These are phyloP conservation scores for Cutaneotrichosporon sp. DNA, from an alignment of 1,284 basidiomycete species.

Conservation along the genomic window DNA sequence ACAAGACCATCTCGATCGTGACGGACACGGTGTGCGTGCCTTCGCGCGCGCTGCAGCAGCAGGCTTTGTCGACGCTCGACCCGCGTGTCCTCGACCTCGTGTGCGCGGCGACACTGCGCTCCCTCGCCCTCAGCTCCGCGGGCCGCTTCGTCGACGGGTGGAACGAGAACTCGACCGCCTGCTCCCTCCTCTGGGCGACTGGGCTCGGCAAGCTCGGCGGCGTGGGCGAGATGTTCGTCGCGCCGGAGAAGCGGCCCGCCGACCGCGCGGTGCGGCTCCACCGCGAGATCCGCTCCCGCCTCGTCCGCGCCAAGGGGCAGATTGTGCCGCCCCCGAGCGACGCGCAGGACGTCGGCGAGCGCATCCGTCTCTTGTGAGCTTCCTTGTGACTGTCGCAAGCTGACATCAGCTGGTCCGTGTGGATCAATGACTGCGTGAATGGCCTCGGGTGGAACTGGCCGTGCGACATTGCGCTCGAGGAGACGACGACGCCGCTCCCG, in stretches of 20 bases:
- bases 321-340: conserved; percentile 28
- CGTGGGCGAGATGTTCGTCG: conserved; percentile 31
- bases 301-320: conserved; percentile 30
- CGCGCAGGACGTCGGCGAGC: conserved; percentile 34
- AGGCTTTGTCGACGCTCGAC: conserved; percentile 35
- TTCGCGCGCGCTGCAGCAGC: conserved; percentile 25
- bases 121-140: conserved; percentile 25
- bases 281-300: conserved; percentile 28
- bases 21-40: conserved; percentile 19
- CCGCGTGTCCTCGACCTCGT: conserved; percentile 42
- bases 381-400: background rate
- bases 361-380: conserved; percentile 48
- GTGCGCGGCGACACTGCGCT: conserved; percentile 33
- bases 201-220: conserved; percentile 41
- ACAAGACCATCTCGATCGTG: conserved; percentile 1
- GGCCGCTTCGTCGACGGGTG: conserved; percentile 45
- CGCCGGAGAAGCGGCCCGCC: background rate
- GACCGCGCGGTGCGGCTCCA: conserved; percentile 20
- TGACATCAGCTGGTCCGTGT: conserved; percentile 42
- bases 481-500: conserved; percentile 51
- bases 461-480: conserved; percentile 32
- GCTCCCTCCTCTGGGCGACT: conserved; percentile 31
- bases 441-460: conserved; percentile 18
- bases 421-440: conserved; percentile 27
- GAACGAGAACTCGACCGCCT: conserved; percentile 31